phyloP scores from a whole-genome alignment of 768 basidiomycete species.

The Leccinellum luteum region DNA sequence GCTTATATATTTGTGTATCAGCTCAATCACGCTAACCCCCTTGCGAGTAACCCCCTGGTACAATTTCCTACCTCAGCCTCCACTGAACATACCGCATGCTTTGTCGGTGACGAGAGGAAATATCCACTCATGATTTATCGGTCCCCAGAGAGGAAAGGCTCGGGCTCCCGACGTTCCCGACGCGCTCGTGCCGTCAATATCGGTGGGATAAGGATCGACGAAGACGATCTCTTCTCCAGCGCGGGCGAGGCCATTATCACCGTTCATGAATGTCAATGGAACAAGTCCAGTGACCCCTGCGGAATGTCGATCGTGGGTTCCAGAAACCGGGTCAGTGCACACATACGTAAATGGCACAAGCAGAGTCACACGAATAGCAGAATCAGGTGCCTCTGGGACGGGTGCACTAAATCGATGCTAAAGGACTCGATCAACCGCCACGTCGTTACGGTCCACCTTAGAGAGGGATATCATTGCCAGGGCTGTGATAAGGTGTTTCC shows the following conservation, averaged over 20 bases:
- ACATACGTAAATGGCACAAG: conserved; percentile 4
- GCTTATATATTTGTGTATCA: not conserved
- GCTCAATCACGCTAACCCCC: not conserved
- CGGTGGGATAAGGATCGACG: not conserved
- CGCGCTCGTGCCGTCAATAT: not conserved
- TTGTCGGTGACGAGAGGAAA: not conserved
- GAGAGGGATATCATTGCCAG: not conserved
- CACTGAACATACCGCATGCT: too few species aligned
- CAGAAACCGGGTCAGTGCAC: not conserved
- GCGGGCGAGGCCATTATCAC: not conserved
- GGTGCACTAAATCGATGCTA: not conserved
- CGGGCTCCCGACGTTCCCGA: not conserved
- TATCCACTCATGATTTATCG: not conserved
- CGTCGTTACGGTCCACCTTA: conserved; percentile 1
- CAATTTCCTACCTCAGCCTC: not conserved
- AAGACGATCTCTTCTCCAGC: not conserved
- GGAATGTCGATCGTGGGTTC: conserved; percentile 5
- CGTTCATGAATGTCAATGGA: conserved; percentile 4
- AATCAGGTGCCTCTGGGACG: not conserved
- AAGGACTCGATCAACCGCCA: not conserved
- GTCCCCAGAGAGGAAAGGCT: not conserved
- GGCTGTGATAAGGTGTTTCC: conserved; percentile 1
- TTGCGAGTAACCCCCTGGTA: not conserved
- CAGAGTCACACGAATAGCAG: not conserved
- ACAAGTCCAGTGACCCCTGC: not conserved